Conservation (phyloP, 495 filamentous ascomycete species). For the Hypoxylon lienhwacheense region DNA sequence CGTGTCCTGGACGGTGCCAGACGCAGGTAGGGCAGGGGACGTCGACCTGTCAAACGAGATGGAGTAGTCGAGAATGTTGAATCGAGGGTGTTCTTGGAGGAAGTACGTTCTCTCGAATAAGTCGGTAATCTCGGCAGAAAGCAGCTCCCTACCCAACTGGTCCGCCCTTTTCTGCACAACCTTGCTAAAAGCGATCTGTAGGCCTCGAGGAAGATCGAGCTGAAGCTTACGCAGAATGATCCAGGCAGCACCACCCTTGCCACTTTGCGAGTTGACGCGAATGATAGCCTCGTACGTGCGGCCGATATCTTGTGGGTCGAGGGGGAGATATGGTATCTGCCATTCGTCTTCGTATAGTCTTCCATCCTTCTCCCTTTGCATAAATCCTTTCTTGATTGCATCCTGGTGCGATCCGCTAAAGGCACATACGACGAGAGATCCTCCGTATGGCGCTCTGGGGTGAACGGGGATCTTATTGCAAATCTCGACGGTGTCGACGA, state of each 20-base stretch:
- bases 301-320: conserved; percentile 92
- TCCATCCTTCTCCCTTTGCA: conserved; percentile 62
- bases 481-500: conserved; percentile 89
- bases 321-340: conserved; percentile 86
- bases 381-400: conserved; percentile 97
- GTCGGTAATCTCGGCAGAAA: conserved; percentile 75
- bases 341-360: conserved; percentile 63
- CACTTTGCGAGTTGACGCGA: conserved; percentile 93
- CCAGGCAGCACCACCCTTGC: conserved; percentile 95
- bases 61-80: conserved; percentile 87
- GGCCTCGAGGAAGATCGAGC: conserved; percentile 87
- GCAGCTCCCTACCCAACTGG: conserved; percentile 74
- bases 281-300: conserved; percentile 97
- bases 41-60: conserved; percentile 82
- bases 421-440: conserved; percentile 82
- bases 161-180: conserved; percentile 83
- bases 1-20: conserved; percentile 70
- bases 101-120: conserved; percentile 90
- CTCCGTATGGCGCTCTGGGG: conserved; percentile 85
- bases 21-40: conserved; percentile 70
- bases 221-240: conserved; percentile 85
- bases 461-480: conserved; percentile 95
- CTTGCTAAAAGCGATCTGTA: conserved; percentile 89
- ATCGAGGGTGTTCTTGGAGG: conserved; percentile 77
- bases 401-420: conserved; percentile 95